These are phyloP conservation scores for Nemania sp. DNA, from an alignment of 2,329 filamentous ascomycete species.

Conservation along the genomic window DNA sequence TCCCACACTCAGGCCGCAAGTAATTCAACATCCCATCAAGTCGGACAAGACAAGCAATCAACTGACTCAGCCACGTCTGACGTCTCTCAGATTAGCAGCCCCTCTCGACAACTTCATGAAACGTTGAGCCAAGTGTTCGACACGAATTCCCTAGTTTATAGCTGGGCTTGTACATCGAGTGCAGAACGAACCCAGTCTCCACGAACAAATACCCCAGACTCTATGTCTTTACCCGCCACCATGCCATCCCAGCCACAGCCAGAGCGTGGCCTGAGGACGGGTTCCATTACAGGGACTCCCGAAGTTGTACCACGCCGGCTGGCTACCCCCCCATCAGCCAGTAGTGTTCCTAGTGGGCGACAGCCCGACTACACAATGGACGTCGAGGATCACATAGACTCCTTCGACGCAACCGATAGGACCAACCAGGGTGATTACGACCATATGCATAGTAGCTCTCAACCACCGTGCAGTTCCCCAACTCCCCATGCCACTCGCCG, in stretches of 20 bases:
- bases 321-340: constrained; percentile 43
- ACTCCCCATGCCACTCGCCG: constrained; percentile 2
- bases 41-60: constrained; percentile 29
- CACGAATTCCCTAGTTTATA: constrained; percentile 11
- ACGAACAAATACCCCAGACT: constrained; percentile 22
- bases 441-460: not conserved
- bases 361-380: constrained; percentile 53
- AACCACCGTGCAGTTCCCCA: not conserved
- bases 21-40: constrained; percentile 28
- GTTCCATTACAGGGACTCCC: constrained; percentile 34
- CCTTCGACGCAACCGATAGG: constrained; percentile 28
- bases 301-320: constrained; percentile 41
- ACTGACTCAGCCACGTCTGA: constrained; percentile 32
- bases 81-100: constrained; percentile 38
- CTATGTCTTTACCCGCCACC: constrained; percentile 8
- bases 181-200: constrained; percentile 24
- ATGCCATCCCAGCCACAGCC: constrained; percentile 10
- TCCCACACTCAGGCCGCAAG: constrained; percentile 8
- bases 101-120: constrained; percentile 39
- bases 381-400: constrained; percentile 38
- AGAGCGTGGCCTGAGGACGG: constrained; percentile 23
- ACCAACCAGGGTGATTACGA: not conserved
- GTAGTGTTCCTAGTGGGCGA: constrained; percentile 53
- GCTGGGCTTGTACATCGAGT: constrained; percentile 6
- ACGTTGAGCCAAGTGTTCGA: constrained; percentile 30